These are phyloP conservation scores for Crepidotus variabilis DNA, from an alignment of 768 basidiomycete genomes.

Conservation along the genomic window DNA sequence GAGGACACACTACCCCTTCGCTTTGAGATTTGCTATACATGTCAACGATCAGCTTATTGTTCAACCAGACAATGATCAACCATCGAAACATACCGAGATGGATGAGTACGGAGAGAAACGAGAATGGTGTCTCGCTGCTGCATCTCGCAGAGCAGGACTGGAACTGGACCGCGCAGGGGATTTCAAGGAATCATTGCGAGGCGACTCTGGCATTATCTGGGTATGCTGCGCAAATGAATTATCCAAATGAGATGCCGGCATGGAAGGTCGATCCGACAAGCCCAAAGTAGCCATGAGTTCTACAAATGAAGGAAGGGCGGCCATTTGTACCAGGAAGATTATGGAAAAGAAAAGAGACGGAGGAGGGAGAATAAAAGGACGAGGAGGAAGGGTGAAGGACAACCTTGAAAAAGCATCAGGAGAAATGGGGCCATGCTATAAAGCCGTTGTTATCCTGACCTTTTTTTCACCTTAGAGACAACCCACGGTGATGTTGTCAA, in stretches of 20 bases:
- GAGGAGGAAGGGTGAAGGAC: slow-evolving; percentile 29
- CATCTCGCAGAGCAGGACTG: slow-evolving; percentile 40
- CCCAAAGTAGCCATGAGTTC: slow-evolving; percentile 85
- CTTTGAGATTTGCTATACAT: slow-evolving; percentile 30
- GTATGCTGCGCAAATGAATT: neutral
- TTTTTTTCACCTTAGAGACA: slow-evolving; percentile 44
- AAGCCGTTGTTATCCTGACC: slow-evolving; percentile 23
- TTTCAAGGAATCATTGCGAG: slow-evolving; percentile 22
- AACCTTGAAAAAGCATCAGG: slow-evolving; percentile 28
- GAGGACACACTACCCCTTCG: slow-evolving; percentile 48
- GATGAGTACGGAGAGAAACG: slow-evolving; percentile 52
- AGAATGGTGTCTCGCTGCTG: slow-evolving; percentile 32
- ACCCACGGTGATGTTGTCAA: slow-evolving; percentile 56
- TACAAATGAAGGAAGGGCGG: slow-evolving; percentile 80
- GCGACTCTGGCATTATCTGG: neutral
- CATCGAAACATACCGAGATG: slow-evolving; percentile 27
- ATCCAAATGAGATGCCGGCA: neutral
- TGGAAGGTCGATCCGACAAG: slow-evolving; percentile 43
- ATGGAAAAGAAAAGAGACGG: slow-evolving; percentile 22
- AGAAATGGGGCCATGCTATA: slow-evolving; percentile 32
- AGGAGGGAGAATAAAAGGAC: slow-evolving; percentile 23
- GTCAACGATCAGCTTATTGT: slow-evolving; percentile 6
- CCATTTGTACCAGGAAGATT: slow-evolving; percentile 34
- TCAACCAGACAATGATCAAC: neutral
- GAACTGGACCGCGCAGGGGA: slow-evolving; percentile 39